Conservation (phyloP, 177 flowering plant species). For the Vitis hybrid region DNA sequence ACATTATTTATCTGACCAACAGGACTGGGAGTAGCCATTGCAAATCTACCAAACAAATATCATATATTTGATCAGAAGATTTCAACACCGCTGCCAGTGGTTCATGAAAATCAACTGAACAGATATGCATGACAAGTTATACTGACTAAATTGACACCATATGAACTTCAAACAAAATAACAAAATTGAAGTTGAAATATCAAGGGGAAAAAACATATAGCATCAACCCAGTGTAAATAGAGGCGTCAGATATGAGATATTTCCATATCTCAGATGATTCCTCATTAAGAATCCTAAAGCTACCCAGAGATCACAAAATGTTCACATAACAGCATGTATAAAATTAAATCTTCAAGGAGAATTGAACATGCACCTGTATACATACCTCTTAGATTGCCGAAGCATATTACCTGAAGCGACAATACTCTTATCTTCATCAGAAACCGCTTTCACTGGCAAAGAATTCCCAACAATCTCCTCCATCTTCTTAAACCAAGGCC, state of each 20-base stretch:
- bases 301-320: too few relatives aligned
- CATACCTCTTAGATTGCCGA: constrained; percentile 55
- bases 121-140: neutral
- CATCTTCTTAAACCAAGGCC: constrained; percentile 95
- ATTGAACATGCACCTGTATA: too few relatives aligned
- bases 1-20: constrained; percentile 38
- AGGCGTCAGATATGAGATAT: too few relatives aligned
- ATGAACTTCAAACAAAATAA: too few relatives aligned
- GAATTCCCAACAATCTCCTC: constrained; percentile 78
- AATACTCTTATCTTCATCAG: constrained; percentile 63
- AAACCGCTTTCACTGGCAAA: constrained; percentile 32
- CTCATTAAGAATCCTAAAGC: too few relatives aligned
- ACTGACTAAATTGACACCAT: too few relatives aligned
- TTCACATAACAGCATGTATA: neutral
- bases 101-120: too few relatives aligned
- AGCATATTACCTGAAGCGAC: constrained; percentile 28
- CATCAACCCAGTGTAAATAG: too few relatives aligned
- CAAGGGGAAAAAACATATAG: too few relatives aligned
- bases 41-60: constrained; percentile 33
- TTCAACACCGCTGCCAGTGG: too few relatives aligned
- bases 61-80: neutral
- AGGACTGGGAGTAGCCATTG: constrained; percentile 25
- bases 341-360: neutral
- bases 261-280: too few relatives aligned
- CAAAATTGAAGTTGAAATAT: too few relatives aligned